These are phyloP conservation scores for Pichia gijzeniarum DNA, from an alignment of 805 yeast genomes.

Conservation along the genomic window DNA sequence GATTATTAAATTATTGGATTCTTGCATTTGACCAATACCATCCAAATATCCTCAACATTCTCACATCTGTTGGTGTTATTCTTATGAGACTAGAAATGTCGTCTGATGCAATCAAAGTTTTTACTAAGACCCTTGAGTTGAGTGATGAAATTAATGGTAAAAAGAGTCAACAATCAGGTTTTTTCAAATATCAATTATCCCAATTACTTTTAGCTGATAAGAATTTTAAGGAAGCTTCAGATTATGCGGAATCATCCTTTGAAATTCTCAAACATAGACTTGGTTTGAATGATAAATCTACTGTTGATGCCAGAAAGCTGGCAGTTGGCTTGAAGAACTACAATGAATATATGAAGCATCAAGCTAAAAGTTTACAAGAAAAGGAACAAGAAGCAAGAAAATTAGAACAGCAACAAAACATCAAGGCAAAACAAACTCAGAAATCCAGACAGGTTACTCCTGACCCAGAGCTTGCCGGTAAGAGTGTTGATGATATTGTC, in stretches of 20 bases:
- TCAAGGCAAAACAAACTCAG: constrained; percentile 23
- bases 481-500: constrained; percentile 68
- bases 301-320: constrained; percentile 66
- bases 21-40: constrained; percentile 55
- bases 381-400: constrained; percentile 21
- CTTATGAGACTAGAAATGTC: constrained; percentile 47
- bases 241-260: constrained; percentile 49
- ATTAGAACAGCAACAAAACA: constrained; percentile 15
- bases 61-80: constrained; percentile 54
- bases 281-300: constrained; percentile 62
- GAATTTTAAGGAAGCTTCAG: constrained; percentile 51
- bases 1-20: constrained; percentile 55
- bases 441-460: constrained; percentile 32
- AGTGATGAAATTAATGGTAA: constrained; percentile 50
- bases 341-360: constrained; percentile 28
- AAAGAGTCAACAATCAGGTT: constrained; percentile 54
- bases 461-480: constrained; percentile 51
- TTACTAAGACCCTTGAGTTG: constrained; percentile 45
- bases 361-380: constrained; percentile 18
- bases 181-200: constrained; percentile 62
- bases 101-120: constrained; percentile 45
- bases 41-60: constrained; percentile 61
- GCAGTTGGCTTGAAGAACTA: constrained; percentile 48
- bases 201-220: constrained; percentile 48
- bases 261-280: constrained; percentile 47